Conservation (phyloP, 495 filamentous ascomycete genomes). For the Trypethelium eluteriae region DNA sequence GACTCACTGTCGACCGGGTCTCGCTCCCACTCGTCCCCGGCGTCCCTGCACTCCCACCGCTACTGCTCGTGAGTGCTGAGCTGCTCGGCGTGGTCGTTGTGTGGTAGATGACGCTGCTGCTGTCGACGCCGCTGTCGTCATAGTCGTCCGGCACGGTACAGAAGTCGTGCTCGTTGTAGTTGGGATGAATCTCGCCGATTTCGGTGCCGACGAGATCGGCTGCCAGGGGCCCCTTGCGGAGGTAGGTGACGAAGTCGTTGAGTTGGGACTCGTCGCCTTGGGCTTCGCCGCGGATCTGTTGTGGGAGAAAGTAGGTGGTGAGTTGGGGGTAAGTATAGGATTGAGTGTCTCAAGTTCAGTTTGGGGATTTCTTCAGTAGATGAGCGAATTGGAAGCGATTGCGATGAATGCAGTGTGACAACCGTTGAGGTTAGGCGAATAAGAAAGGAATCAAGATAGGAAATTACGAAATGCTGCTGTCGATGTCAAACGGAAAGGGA, state of each 20-base stretch:
- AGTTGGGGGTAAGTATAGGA: background rate
- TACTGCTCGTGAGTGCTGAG: background rate
- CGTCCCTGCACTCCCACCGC: too few species aligned
- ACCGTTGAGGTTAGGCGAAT: too few species aligned
- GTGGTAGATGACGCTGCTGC: background rate
- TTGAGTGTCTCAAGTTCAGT: too few species aligned
- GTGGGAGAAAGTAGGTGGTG: background rate
- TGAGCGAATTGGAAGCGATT: too few species aligned
- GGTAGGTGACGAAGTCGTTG: slow-evolving; percentile 61
- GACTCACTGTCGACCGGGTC: background rate
- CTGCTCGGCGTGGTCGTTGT: background rate
- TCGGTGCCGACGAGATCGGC: slow-evolving; percentile 37
- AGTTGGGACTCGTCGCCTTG: slow-evolving; percentile 65
- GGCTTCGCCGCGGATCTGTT: slow-evolving; percentile 77
- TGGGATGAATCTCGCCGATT: background rate
- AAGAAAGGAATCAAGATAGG: too few species aligned
- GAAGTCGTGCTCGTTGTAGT: background rate
- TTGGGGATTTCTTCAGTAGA: too few species aligned
- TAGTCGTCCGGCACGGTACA: background rate
- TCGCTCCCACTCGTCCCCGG: background rate
- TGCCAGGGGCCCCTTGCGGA: slow-evolving; percentile 61
- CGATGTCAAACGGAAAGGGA: too few species aligned
- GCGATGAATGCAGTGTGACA: too few species aligned
- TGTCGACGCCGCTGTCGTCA: too few species aligned
- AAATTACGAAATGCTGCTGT: too few species aligned